phyloP scores from a whole-genome alignment of 208 protist species.

The Leishmania guyanensis region DNA sequence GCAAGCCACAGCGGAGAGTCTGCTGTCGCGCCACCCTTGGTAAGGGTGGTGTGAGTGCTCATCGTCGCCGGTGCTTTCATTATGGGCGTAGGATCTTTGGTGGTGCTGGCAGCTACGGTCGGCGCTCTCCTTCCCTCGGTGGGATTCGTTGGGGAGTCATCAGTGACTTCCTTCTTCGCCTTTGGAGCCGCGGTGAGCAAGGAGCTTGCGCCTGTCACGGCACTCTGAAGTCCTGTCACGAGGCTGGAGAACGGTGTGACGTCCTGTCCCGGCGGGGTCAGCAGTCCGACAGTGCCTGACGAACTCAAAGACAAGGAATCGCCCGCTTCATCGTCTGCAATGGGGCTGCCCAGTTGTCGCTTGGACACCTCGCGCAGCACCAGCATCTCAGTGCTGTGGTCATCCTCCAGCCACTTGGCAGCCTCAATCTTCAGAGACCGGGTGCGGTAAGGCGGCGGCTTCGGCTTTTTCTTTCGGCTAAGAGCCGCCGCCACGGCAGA shows the following conservation, averaged over 20 bases:
- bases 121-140: background rate
- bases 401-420: slow-evolving; percentile 14
- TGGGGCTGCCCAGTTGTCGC: background rate
- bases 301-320: slow-evolving; percentile 8
- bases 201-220: background rate
- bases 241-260: background rate
- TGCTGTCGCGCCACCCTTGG: background rate
- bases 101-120: background rate
- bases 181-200: background rate
- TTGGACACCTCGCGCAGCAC: slow-evolving; percentile 22
- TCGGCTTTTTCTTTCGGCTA: slow-evolving; percentile 1
- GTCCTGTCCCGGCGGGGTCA: background rate
- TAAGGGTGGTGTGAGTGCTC: background rate
- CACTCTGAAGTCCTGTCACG: background rate
- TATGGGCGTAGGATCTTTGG: background rate
- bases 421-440: slow-evolving; percentile 10
- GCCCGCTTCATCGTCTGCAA: background rate
- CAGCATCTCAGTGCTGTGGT: slow-evolving; percentile 14
- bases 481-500: background rate
- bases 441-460: background rate
- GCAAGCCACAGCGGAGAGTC: background rate
- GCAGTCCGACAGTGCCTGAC: background rate
- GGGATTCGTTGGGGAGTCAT: background rate
- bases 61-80: background rate
- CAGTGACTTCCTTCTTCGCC: too few species aligned